phyloP scores from a whole-genome alignment of 169 alveolate species.

The Perkinsus marinus region DNA sequence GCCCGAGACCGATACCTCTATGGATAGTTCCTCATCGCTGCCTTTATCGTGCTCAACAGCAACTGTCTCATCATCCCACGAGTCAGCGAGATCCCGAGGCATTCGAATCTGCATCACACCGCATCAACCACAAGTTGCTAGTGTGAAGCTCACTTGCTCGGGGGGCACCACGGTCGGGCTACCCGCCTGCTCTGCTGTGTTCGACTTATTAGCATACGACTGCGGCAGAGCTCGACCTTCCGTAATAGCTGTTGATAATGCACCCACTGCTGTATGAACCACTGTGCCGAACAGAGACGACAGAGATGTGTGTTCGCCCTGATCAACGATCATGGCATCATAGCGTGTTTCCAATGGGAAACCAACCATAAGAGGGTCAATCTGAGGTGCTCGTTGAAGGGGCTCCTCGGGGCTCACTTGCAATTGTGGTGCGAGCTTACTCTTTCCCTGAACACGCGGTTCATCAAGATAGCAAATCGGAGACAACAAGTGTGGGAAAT shows the following conservation, averaged over 20 bases:
- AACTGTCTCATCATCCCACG: neutral
- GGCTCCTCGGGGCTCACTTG: too few relatives aligned
- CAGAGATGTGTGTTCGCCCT: neutral
- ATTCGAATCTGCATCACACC: neutral
- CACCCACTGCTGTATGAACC: neutral
- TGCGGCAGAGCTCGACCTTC: neutral
- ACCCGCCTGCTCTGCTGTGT: too few relatives aligned
- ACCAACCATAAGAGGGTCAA: neutral
- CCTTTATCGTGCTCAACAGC: neutral
- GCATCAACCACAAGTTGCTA: neutral
- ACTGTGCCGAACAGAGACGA: neutral
- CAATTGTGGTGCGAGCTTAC: too few relatives aligned
- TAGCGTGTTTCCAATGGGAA: neutral
- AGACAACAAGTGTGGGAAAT: too few relatives aligned
- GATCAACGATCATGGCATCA: neutral
- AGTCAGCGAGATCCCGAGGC: neutral
- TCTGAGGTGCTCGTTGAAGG: too few relatives aligned
- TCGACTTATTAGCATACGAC: neutral
- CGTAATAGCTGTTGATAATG: neutral
- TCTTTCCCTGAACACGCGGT: too few relatives aligned
- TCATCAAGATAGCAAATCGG: too few relatives aligned
- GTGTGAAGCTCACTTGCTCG: neutral
- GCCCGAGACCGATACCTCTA: too few relatives aligned
- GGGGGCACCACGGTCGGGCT: neutral
- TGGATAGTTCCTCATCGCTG: too few relatives aligned